These are phyloP conservation scores for Jamesozyma jinghongensis DNA, from an alignment of 805 yeast species.

Conservation along the genomic window DNA sequence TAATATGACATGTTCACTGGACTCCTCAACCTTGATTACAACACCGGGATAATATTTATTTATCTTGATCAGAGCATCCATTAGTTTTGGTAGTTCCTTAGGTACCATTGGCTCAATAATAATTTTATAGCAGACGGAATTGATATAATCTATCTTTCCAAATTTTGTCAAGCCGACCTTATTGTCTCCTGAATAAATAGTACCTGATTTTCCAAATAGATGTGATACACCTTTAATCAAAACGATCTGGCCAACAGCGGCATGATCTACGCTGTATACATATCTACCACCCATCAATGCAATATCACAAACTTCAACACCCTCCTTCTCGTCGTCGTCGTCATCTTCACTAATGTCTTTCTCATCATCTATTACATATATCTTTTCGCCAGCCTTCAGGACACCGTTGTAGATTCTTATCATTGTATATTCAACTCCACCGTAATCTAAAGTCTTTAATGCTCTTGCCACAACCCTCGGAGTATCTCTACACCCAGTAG, in stretches of 20 bases:
- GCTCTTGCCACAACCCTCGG: constrained; percentile 35
- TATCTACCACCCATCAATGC: constrained; percentile 66
- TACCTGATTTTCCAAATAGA: constrained; percentile 47
- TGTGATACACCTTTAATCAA: constrained; percentile 56
- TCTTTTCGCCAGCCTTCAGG: constrained; percentile 37
- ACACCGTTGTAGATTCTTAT: constrained; percentile 58
- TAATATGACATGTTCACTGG: constrained; percentile 73
- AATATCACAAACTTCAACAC: constrained; percentile 30
- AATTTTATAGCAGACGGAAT: constrained; percentile 54
- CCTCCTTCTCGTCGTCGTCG: constrained; percentile 38
- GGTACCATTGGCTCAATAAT: constrained; percentile 79
- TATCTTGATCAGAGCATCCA: constrained; percentile 58
- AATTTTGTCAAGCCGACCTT: constrained; percentile 5
- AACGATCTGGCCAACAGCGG: constrained; percentile 60
- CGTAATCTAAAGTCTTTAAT: constrained; percentile 49
- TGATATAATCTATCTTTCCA: constrained; percentile 34
- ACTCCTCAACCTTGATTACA: constrained; percentile 67
- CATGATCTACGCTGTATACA: constrained; percentile 42
- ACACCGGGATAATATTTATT: constrained; percentile 58
- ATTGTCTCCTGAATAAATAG: constrained; percentile 34
- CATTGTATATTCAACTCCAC: constrained; percentile 45
- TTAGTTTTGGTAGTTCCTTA: constrained; percentile 62
- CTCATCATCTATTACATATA: constrained; percentile 43
- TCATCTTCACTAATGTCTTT: constrained; percentile 24
- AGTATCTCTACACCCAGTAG: neutral